Base-by-base conservation (phyloP, 176 grass and related monocot genomes). In the Thalia dealbata region DNA sequence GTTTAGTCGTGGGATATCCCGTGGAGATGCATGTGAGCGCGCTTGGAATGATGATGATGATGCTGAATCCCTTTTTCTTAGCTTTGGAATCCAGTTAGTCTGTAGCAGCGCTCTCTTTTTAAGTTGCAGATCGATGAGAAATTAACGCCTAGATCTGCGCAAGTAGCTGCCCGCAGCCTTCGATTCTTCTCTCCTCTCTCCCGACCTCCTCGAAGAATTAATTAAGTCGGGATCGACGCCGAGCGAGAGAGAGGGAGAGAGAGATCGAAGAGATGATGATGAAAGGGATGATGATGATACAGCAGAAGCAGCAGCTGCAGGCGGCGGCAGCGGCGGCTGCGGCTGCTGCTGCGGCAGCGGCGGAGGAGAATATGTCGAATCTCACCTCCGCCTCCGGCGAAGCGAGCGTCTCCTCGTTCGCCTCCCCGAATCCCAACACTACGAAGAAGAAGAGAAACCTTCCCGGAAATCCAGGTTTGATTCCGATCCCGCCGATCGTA, bases 351-450 rank as follows among this genome's bases (percentile, higher is more conserved):
- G 32, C 32, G 32, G 32, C 32, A 38, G 32, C 32, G 14, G 81
- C 84, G 15, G 95, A 93, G 25, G 95, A 99, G 84, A 99, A 88
- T 83, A 88, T 95, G 90, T 99, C 95, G 0, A 99, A 95, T 83
- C 85, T 93, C 15, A 99, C 95, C 64, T 99, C 95, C 41, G 95
- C 95, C 44, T 93, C 90, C 69, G 83, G 90, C 3, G 95, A 99
- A 35, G 60, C 81, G 50, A 93, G 90, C 76, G 85, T 88, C 50
- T 87, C 95, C 45, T 87, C 84, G n/a, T 82, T 79, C 15, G 84
- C 82, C 82, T 81, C 77, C 78, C 76, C 84, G 0, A 75, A 78
- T 22, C 79, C 77, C 24, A 84, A 79, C 32, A 87, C 87, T 0
- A 59, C 81, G 10, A 99, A 99, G 95, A 99, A 85, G 81, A 99